A percentile compares a stretch with the other conserved stretches of the same genome.
phyloP scores from a whole-genome alignment of 176 grass and related monocot genomes.

The Oryza longistaminata region DNA sequence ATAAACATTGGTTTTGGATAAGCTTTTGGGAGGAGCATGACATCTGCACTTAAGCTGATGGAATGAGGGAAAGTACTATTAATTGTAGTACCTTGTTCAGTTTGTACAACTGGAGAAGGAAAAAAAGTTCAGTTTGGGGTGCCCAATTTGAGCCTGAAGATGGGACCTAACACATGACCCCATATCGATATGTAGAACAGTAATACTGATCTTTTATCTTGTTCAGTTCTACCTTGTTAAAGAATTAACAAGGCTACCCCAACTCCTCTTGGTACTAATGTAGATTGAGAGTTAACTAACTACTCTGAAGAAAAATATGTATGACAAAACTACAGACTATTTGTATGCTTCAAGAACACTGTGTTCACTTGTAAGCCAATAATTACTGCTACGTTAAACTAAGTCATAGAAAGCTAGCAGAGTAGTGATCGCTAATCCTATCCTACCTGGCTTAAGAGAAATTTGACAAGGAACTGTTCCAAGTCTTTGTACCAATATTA shows the following conservation, averaged over 20 bases:
- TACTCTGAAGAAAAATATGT: background rate
- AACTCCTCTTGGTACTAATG: background rate
- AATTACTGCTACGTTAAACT: background rate
- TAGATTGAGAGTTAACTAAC: background rate
- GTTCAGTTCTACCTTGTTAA: background rate
- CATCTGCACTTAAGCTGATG: conserved; percentile 31
- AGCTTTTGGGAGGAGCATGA: background rate
- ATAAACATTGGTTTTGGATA: conserved; percentile 12
- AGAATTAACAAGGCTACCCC: background rate
- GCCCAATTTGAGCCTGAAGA: background rate
- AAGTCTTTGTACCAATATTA: background rate
- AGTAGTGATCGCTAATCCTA: background rate
- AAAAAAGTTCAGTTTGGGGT: background rate
- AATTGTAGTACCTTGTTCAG: background rate
- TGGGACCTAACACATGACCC: conserved; percentile 3
- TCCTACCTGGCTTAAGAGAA: background rate
- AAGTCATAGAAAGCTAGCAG: conserved; percentile 5
- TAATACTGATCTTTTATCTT: background rate
- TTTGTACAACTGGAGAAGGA: background rate
- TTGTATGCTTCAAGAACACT: background rate
- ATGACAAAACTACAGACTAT: background rate
- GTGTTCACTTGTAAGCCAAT: background rate
- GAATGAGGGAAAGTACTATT: background rate
- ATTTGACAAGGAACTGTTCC: background rate
- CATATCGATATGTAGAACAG: background rate